These are phyloP conservation scores for Bothriochloa decipiens DNA, from an alignment of 176 grass and related monocot species.

Conservation along the genomic window DNA sequence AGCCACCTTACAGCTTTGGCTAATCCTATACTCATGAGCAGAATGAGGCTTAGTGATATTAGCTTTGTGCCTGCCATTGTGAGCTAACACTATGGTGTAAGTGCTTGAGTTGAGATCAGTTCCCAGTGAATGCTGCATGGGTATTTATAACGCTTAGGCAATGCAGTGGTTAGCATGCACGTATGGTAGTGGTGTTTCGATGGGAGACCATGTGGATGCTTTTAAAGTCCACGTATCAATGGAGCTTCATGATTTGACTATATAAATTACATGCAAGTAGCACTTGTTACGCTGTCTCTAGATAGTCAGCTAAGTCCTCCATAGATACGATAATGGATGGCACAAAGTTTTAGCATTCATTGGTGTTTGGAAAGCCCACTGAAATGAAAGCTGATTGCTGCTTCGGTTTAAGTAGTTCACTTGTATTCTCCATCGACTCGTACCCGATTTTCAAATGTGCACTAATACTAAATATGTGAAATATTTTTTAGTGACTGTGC, in stretches of 20 bases:
- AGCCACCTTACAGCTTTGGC: conserved; percentile 26
- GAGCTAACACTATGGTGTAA: not conserved
- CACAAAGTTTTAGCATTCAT: not conserved
- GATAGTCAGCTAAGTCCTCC: not conserved
- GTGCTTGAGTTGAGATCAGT: not conserved
- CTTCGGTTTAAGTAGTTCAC: not conserved
- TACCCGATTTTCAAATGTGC: too few relatives aligned
- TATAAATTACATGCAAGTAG: not conserved
- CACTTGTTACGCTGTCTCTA: too few relatives aligned
- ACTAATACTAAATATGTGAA: too few relatives aligned
- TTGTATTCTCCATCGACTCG: too few relatives aligned
- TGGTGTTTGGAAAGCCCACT: not conserved
- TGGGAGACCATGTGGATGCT: not conserved
- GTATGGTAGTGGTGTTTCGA: not conserved
- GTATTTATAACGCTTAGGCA: not conserved
- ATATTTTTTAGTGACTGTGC: too few relatives aligned
- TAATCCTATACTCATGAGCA: not conserved
- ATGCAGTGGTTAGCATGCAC: not conserved
- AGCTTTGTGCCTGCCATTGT: conserved; percentile 9
- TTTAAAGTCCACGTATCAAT: not conserved
- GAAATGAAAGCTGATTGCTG: not conserved
- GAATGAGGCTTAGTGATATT: not conserved
- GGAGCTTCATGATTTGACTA: not conserved
- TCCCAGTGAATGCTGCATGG: not conserved
- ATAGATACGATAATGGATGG: too few relatives aligned